A percentile compares a stretch with the other conserved stretches of the same genome.
Conservation (phyloP, 1,139 yeast species). For the Yarrowia galli region DNA sequence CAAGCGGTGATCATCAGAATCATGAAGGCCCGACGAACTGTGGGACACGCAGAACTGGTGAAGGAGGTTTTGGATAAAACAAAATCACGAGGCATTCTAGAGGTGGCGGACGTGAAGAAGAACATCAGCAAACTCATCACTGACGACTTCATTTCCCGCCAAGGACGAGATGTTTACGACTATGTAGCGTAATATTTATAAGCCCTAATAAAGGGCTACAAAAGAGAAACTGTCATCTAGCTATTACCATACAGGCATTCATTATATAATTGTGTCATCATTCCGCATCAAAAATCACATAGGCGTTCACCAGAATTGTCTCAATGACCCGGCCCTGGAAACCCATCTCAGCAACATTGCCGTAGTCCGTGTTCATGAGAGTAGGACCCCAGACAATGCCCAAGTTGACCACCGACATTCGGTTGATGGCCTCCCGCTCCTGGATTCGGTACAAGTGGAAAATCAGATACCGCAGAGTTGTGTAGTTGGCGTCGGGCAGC, state of each 20-base stretch:
- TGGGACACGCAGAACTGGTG: slow-evolving; percentile 52
- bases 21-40: slow-evolving; percentile 49
- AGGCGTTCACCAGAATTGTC: slow-evolving; percentile 82
- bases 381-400: slow-evolving; percentile 97
- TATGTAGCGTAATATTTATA: slow-evolving; percentile 28
- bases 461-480: slow-evolving; percentile 81
- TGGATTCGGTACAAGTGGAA: slow-evolving; percentile 85
- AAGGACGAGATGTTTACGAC: slow-evolving; percentile 42
- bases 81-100: slow-evolving; percentile 47
- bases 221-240: too few species aligned
- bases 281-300: slow-evolving; percentile 83
- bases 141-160: slow-evolving; percentile 46
- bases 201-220: too few species aligned
- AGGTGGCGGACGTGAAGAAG: slow-evolving; percentile 48
- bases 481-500: slow-evolving; percentile 93
- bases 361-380: slow-evolving; percentile 67
- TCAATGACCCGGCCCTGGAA: slow-evolving; percentile 84
- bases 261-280: slow-evolving; percentile 42
- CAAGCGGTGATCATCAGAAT: slow-evolving; percentile 52
- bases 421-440: slow-evolving; percentile 65
- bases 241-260: too few species aligned
- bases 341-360: slow-evolving; percentile 78
- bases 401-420: slow-evolving; percentile 81
- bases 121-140: slow-evolving; percentile 50
- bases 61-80: slow-evolving; percentile 47